phyloP scores from a whole-genome alignment of 2,329 filamentous ascomycete species.

The Neurospora sp. region DNA sequence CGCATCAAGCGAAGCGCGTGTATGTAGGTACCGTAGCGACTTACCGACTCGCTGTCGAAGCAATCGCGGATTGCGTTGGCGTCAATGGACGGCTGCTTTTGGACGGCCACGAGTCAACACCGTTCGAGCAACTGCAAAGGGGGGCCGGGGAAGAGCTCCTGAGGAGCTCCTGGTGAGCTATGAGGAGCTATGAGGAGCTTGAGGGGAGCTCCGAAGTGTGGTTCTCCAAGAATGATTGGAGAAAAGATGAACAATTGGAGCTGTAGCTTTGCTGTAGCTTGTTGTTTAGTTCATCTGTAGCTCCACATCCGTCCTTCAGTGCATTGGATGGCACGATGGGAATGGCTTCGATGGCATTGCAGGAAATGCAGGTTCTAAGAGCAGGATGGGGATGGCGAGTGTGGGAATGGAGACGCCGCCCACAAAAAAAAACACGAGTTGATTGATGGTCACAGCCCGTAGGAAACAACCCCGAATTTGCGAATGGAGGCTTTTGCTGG shows the following conservation, averaged over 20 bases:
- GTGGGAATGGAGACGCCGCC: neutral
- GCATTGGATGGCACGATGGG: neutral
- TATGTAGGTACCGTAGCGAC: neutral
- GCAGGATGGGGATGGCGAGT: neutral
- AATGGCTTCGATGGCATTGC: neutral
- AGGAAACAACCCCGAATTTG: neutral
- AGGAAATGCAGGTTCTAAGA: neutral
- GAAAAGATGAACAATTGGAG: neutral
- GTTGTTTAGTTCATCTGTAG: neutral
- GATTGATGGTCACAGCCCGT: neutral
- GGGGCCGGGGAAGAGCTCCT: neutral
- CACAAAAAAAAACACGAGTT: neutral
- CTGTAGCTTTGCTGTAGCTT: neutral
- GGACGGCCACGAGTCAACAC: neutral
- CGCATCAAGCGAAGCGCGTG: neutral
- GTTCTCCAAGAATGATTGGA: neutral
- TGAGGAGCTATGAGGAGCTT: neutral
- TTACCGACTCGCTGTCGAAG: neutral
- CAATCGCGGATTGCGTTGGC: neutral
- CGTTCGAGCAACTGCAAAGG: neutral
- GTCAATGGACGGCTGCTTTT: neutral
- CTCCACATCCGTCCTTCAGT: neutral
- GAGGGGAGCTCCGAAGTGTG: neutral
- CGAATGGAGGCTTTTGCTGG: neutral
- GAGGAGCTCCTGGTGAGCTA: neutral